Conservation (phyloP, 2,329 filamentous ascomycete species). For the Colletotrichum sp. region DNA sequence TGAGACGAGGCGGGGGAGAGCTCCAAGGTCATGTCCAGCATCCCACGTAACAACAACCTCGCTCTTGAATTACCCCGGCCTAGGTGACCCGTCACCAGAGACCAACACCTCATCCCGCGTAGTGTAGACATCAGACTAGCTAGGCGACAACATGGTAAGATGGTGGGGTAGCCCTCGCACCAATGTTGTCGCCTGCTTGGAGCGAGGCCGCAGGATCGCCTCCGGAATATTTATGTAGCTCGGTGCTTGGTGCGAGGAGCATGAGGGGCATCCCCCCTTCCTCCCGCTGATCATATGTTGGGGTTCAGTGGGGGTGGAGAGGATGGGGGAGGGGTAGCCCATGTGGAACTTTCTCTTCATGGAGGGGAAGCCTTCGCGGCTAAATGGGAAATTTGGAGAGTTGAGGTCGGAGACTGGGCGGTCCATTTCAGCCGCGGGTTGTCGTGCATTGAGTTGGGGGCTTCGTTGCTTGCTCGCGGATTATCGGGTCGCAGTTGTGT, state of each 20-base stretch:
- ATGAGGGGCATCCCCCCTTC: neutral
- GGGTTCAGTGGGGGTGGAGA: conserved; percentile 7
- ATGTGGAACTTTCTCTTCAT: neutral
- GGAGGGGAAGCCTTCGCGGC: neutral
- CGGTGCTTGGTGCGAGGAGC: neutral
- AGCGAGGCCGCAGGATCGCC: neutral
- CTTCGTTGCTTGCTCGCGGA: neutral
- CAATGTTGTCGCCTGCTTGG: neutral
- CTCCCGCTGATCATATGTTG: neutral
- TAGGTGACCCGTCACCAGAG: neutral
- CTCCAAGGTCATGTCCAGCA: neutral
- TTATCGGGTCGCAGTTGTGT: neutral
- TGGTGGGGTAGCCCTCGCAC: neutral
- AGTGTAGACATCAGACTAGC: neutral
- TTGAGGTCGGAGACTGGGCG: neutral
- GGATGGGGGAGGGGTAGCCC: neutral
- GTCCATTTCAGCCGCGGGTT: neutral
- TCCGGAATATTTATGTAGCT: neutral
- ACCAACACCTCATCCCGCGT: neutral
- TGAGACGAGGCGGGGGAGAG: neutral
- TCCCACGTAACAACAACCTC: neutral
- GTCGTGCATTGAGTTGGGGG: neutral
- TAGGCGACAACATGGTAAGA: neutral
- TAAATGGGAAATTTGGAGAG: conserved; percentile 7
- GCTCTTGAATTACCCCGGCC: conserved; percentile 15